A percentile compares a stretch with the other conserved stretches of the same genome.
Conservation (phyloP, 2,329 filamentous ascomycete genomes). For the Botrytis sinoallii region DNA sequence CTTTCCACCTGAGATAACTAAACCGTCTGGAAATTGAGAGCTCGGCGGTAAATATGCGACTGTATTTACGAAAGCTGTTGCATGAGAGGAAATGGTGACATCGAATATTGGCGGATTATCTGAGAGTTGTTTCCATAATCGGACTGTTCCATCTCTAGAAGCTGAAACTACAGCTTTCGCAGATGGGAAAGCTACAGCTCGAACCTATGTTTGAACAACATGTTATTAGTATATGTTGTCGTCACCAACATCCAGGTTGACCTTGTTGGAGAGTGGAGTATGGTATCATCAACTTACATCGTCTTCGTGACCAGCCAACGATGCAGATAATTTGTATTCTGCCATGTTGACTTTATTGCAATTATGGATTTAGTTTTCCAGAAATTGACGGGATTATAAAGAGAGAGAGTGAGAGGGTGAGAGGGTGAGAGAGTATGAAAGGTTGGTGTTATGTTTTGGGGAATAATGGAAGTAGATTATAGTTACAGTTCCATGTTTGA, state of each 20-base stretch:
- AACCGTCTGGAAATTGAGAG: slow-evolving; percentile 64
- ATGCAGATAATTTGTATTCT: slow-evolving; percentile 91
- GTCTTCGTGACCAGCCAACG: slow-evolving; percentile 83
- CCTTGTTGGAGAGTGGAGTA: slow-evolving; percentile 20
- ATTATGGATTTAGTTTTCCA: not conserved
- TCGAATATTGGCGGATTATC: slow-evolving; percentile 70
- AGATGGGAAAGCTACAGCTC: slow-evolving; percentile 75
- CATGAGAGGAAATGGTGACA: slow-evolving; percentile 72
- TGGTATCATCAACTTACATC: slow-evolving; percentile 63
- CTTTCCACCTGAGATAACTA: slow-evolving; percentile 83
- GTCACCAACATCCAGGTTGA: not conserved
- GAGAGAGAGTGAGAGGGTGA: no score
- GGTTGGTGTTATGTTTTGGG: not conserved
- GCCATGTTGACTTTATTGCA: slow-evolving; percentile 50
- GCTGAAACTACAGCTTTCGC: slow-evolving; percentile 74
- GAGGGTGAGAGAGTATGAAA: not conserved
- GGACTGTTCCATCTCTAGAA: slow-evolving; percentile 87
- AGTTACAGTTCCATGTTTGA: slow-evolving; percentile 22
- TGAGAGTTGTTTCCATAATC: slow-evolving; percentile 73
- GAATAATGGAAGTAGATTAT: not conserved
- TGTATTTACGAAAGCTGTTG: slow-evolving; percentile 83
- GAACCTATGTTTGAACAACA: slow-evolving; percentile 60
- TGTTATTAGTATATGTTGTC: not conserved
- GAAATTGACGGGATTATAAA: slow-evolving; percentile 3
- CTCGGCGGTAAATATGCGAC: slow-evolving; percentile 73